Conservation (phyloP, 1,284 basidiomycete species). For the Vanrija sp. region DNA sequence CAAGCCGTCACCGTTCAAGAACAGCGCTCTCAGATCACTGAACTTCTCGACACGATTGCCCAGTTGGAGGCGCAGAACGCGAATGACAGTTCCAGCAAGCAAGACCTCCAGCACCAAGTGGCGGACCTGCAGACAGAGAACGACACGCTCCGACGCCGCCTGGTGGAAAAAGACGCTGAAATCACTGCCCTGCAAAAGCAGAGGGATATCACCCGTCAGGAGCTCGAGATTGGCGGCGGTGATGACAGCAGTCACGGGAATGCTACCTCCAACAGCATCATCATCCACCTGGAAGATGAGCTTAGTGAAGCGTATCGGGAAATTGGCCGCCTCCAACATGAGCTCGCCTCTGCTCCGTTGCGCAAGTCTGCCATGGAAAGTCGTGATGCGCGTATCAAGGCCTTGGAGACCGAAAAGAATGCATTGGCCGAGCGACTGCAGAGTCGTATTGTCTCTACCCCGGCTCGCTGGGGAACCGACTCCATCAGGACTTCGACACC, state of each 20-base stretch:
- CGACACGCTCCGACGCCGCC: not conserved
- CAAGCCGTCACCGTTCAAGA: no score
- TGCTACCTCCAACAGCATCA: slow-evolving; percentile 7
- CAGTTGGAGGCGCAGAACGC: no score
- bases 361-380: slow-evolving; percentile 33
- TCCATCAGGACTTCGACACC: slow-evolving; percentile 23
- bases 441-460: not conserved
- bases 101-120: not conserved
- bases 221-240: no score
- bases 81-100: no score
- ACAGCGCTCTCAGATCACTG: no score
- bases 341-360: slow-evolving; percentile 52
- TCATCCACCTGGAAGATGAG: slow-evolving; percentile 61
- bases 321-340: slow-evolving; percentile 65
- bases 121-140: not conserved
- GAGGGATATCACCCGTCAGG: no score
- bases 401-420: slow-evolving; percentile 41
- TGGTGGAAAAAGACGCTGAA: not conserved
- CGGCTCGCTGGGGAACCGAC: slow-evolving; percentile 3
- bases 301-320: slow-evolving; percentile 75
- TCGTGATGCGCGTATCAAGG: slow-evolving; percentile 36
- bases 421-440: slow-evolving; percentile 26
- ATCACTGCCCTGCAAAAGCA: not conserved
- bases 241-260: not conserved
- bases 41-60: no score